Evolutionary conservation across 495 filamentous ascomycete species (phyloP), one percentile per base, ranked within the genome.

Genomic region (Annulohypoxylon moriforme): DNA sequence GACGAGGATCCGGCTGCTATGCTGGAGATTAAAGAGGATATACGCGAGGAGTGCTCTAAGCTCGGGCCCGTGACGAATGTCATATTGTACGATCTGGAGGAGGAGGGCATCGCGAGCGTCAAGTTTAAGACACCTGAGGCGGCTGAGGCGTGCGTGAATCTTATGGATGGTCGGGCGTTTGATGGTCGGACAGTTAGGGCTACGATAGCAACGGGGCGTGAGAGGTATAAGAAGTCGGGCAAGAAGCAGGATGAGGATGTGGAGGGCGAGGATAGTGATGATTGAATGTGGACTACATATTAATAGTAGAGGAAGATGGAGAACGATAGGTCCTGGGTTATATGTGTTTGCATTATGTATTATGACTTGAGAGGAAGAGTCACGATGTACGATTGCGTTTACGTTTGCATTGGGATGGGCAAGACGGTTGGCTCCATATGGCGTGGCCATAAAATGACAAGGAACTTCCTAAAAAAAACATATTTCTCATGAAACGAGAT

Each of bases 11-110:
- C 93, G 2, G 87, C 89, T 0, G 92, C 92, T 2, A 86, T 95
- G 55, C 83, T 94, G 6, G 96, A 98, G 66, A 97, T 98, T 79
- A 96, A 96, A 75, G 90, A 96, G 78, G 96, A 99, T 75, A 92
- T 99, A 38, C 89, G 92, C 25, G 93, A 96, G 33, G 94, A 97
- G 79, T 96, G 93, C 78, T 85, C 87, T 36, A 97, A 97, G 80
- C 81, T 96, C 16, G 96, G 96, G 11, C 83, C 90, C 22, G 92
- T 99, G 3, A 96, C 93, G 22, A 98, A 96, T 71, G 93, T 98
- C 0, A 87, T 94, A 3, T 86, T 99, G 27, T 99, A 90, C 75
- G 96, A 99, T 77, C 82, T 89, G 60, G 96, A 99, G 77, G 81
- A 84, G n/a, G 93, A 94, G 1, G 96, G 96, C 14, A 88, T 98